A percentile compares a stretch with the other conserved stretches of the same genome.
phyloP scores from a whole-genome alignment of 352 stramenopile genomes.

The Phytophthora fragariaefolia region DNA sequence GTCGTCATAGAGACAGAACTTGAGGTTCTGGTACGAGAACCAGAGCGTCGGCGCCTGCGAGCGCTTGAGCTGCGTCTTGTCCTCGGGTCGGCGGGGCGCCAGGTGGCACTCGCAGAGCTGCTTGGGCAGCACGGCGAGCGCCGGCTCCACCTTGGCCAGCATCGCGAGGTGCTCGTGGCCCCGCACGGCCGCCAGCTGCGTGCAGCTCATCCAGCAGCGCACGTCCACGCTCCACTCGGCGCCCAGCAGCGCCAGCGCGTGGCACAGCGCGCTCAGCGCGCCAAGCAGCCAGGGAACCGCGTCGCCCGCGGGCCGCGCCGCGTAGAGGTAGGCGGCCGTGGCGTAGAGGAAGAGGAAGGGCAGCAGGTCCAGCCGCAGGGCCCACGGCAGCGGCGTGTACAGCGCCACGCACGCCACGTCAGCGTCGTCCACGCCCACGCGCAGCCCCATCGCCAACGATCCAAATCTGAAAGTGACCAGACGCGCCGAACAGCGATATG shows the following conservation, averaged over 20 bases:
- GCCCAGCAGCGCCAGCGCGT: slow-evolving; percentile 58
- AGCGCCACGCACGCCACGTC: slow-evolving; percentile 63
- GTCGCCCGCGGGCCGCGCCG: slow-evolving; percentile 49
- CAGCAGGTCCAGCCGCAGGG: slow-evolving; percentile 67
- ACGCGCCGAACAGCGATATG: slow-evolving; percentile 1
- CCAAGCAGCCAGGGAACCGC: slow-evolving; percentile 52
- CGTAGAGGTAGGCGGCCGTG: slow-evolving; percentile 68
- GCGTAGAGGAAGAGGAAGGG: slow-evolving; percentile 76
- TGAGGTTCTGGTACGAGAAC: slow-evolving; percentile 84
- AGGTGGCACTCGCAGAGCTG: slow-evolving; percentile 58
- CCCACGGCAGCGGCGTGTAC: slow-evolving; percentile 66
- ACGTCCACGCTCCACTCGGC: slow-evolving; percentile 67
- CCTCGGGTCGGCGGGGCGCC: slow-evolving; percentile 1
- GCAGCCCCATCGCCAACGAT: slow-evolving; percentile 30
- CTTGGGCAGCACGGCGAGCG: slow-evolving; percentile 55
- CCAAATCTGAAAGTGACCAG: slow-evolving; percentile 12
- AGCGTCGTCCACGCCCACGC: slow-evolving; percentile 55
- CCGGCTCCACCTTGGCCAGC: slow-evolving; percentile 64
- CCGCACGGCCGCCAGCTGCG: slow-evolving; percentile 48
- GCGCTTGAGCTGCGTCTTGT: slow-evolving; percentile 21
- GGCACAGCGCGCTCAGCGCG: slow-evolving; percentile 49
- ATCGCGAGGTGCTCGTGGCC: slow-evolving; percentile 68
- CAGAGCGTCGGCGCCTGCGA: slow-evolving; percentile 53
- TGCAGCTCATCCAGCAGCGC: slow-evolving; percentile 67
- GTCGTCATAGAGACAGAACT: slow-evolving; percentile 76